These are phyloP conservation scores for Ilyonectria mors-panacis DNA, from an alignment of 2,329 filamentous ascomycete species.

Conservation along the genomic window DNA sequence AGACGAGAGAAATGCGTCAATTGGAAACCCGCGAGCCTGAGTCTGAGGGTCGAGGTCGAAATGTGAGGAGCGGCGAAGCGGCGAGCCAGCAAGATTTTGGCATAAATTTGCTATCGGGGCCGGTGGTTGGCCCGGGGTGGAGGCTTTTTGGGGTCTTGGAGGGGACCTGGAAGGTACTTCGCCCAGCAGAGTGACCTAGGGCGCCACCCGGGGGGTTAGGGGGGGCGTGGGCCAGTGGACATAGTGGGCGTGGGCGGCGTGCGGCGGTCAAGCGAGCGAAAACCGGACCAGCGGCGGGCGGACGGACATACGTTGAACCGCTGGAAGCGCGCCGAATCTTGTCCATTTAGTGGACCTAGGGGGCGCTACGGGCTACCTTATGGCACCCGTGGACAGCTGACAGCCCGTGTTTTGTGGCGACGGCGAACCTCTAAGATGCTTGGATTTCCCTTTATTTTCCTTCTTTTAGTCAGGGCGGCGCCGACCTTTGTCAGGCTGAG, in stretches of 20 bases:
- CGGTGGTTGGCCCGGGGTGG: slow-evolving; percentile 48
- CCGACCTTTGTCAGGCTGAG: not conserved
- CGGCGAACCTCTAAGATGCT: not conserved
- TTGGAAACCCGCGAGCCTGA: slow-evolving; percentile 42
- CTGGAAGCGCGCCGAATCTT: slow-evolving; percentile 36
- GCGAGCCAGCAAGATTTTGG: slow-evolving; percentile 45
- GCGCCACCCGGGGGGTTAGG: slow-evolving; percentile 5
- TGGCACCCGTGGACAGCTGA: not conserved
- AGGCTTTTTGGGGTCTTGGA: slow-evolving; percentile 10
- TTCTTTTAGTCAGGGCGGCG: slow-evolving; percentile 5
- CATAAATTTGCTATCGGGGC: slow-evolving; percentile 49
- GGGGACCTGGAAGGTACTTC: slow-evolving; percentile 6
- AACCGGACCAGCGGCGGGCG: slow-evolving; percentile 42
- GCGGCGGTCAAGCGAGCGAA: slow-evolving; percentile 38
- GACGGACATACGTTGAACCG: slow-evolving; percentile 40
- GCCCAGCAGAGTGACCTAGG: slow-evolving; percentile 20
- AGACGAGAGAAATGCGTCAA: slow-evolving; percentile 47
- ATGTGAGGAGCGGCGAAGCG: slow-evolving; percentile 31
- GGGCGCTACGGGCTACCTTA: not conserved
- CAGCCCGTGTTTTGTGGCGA: not conserved
- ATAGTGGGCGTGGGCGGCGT: slow-evolving; percentile 11
- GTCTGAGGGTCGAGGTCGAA: slow-evolving; percentile 22
- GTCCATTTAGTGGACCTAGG: slow-evolving; percentile 22
- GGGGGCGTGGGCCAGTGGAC: slow-evolving; percentile 15
- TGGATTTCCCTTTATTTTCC: not conserved